phyloP scores from a whole-genome alignment of 2,329 filamentous ascomycete species.

The Pseudogymnoascus sp. region DNA sequence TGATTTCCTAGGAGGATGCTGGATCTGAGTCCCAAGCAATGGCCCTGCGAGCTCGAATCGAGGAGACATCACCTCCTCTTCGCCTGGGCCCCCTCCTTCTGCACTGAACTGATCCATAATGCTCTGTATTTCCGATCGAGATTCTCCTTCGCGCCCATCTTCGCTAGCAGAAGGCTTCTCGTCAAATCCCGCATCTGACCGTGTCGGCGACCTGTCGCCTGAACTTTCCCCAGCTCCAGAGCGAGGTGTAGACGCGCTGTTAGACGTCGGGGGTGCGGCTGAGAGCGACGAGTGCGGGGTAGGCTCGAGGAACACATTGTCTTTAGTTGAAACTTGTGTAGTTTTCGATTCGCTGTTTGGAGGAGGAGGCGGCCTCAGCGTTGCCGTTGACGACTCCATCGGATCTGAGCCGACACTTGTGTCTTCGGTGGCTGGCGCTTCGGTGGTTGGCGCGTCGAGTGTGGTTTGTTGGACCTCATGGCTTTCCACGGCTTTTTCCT shows the following conservation, averaged over 20 bases:
- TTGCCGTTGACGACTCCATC: slow-evolving; percentile 30
- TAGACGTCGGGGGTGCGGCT: slow-evolving; percentile 31
- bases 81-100: slow-evolving; percentile 59
- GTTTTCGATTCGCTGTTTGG: background rate
- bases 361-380: slow-evolving; percentile 22
- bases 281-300: slow-evolving; percentile 37
- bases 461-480: background rate
- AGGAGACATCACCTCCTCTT: slow-evolving; percentile 87
- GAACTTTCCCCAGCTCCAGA: slow-evolving; percentile 30
- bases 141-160: slow-evolving; percentile 59
- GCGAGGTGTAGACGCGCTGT: slow-evolving; percentile 26
- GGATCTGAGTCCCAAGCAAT: slow-evolving; percentile 54
- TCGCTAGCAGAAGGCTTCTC: slow-evolving; percentile 50
- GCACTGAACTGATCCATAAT: slow-evolving; percentile 96
- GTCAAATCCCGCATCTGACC: slow-evolving; percentile 48
- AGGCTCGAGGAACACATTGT: slow-evolving; percentile 38
- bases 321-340: slow-evolving; percentile 14
- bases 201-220: slow-evolving; percentile 39
- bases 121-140: slow-evolving; percentile 81
- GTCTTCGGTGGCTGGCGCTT: slow-evolving; percentile 21
- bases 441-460: background rate
- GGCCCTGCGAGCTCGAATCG: slow-evolving; percentile 76
- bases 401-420: slow-evolving; percentile 12
- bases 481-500: background rate
- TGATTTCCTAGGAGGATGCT: slow-evolving; percentile 75